Evolutionary conservation across 1,284 basidiomycete species (phyloP), one percentile per base, ranked within the genome.

Genomic region (Irpex sp.): DNA sequence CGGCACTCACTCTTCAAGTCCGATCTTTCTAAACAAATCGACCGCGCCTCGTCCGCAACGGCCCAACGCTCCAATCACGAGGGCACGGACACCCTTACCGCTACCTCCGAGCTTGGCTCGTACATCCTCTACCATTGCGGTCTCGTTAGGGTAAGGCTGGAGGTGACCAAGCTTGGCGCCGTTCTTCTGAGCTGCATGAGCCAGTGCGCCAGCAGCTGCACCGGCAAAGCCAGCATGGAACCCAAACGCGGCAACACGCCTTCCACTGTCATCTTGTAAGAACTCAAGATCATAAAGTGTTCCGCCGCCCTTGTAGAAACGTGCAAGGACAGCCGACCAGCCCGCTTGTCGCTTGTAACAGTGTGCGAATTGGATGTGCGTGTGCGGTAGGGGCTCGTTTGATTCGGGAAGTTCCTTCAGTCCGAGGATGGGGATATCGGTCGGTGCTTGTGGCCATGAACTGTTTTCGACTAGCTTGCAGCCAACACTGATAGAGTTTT

Each of bases 191-290:
- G 90, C 82, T 5, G 93, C 93, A 57, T 90, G 78, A 2, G 94
- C 95, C 19, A 99, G 83, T 5, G 92, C 89, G 58, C 96, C 96
- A 0, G 94, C 93, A 1, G 97, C 97, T 4, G 97, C 95, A 31
- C 97, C 97, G 5, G 97, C 96, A 69, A 98, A 99, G 2, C 97
- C 97, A 11, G 97, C 97, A 77, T 99, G 93, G 83, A 93, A 99
- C 5, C 97, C 97, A 72, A 99, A 99, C 0, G 97, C 97, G n/a
- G 97, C 97, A 31, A 99, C 97, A 43, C 97, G 90, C 39, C 94
- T 84, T 26, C 95, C 94, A 51, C 75, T 82, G 15, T 82, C 87
- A 74, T 99, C 96, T 68, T 89, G 92, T 65, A 99, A 81, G 80
- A 99, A 99, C 79, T 99, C 97, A 65, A 99, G 83, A 77, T 99